Evolutionary conservation across 2,329 filamentous ascomycete genomes (phyloP), one percentile per base, ranked within the genome.

Genomic region (Fusarium tuaranense): DNA sequence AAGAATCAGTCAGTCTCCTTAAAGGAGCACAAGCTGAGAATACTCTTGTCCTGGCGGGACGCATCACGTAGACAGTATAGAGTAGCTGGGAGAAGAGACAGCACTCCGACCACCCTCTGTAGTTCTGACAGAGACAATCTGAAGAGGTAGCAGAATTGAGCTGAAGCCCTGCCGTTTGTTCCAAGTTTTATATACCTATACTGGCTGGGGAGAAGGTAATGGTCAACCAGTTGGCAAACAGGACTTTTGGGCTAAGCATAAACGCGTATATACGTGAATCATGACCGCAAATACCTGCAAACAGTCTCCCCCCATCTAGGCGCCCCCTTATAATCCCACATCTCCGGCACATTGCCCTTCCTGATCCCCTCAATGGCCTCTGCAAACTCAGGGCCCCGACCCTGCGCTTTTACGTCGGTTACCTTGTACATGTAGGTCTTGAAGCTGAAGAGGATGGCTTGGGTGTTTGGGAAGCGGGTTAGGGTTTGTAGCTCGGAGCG

Each of bases 251-350:
- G 3, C 20, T 14, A 46, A 7, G 2, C 4, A 2, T 18, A 18
- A 27, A 51, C 9, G 2, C 22, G 10, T 18, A 2, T 10, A 4
- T 18, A 9, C 7, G 9, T 12, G 2, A 10, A 20, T 71, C 16
- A 76, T 13, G 70, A 69, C 30, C 73, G 59, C 2, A 75, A 38
- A 39, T 75, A 75, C 6, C 39, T 38, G 7, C 73, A 71, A 12
- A 76, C 68, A 30, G 57, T 53, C 18, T 32, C 73, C 27, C 68
- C 73, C 73, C 73, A 75, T 18, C 60, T 36, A 2, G 71, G 58
- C 1, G 73, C 73, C 20, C 73, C 73, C 68, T 75, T 75, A 22
- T 75, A 75, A 12, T 69, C 63, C 73, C 73, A 76, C 73, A 75
- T 75, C 3, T 72, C 73, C 14, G 73, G 73, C 1, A 72, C 73